Evolutionary conservation across 768 basidiomycete species (phyloP), one percentile per base, ranked within the genome.

Genomic region (Dacryopinax spathularia): DNA sequence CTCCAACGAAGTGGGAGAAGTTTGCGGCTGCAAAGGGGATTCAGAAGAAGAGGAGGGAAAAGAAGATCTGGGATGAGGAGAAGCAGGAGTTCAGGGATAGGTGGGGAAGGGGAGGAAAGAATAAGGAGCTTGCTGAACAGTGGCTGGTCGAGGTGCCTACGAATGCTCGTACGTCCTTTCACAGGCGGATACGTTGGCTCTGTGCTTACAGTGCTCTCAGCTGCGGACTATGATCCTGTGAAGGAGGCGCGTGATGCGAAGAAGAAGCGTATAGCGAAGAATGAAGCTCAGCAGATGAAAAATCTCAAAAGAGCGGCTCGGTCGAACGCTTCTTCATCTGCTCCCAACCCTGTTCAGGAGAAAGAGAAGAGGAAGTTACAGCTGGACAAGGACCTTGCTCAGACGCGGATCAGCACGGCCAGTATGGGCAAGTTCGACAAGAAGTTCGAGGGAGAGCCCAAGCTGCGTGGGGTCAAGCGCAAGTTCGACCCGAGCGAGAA

Each of bases 11-110:
- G 74, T 99, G 96, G 96, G 91, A 98, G 77, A 80, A 83, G 63
- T 99, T 98, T 70, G 95, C 95, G 3, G 84, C 85, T 56, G 86
- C 89, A 35, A 97, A 96, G 77, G 96, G 96, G 35, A 98, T 98
- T 70, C 83, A 84, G 70, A 84, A 96, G 70, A 83, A 77, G 70
- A 81, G 77, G 59, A 82, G 82, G 44, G 91, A 95, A 13, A 88
- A 82, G 77, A 85, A 85, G 69, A 82, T 85, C 3, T 98, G 90
- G 89, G 93, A 98, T 73, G 94, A 98, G 69, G 93, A 95, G 73
- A 84, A 81, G 71, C 91, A 96, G 73, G 88, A 88, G 18, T 98
- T 90, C 88, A 88, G 94, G 3, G 81, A 85, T 64, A 79, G 90
- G 44, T 98, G 94, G 94, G 94, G 96, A 0, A 81, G 81, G 62